Evolutionary conservation across 2,329 filamentous ascomycete species (phyloP), one percentile per base, ranked within the genome.

Genomic region (Lecanicillium sp.): DNA sequence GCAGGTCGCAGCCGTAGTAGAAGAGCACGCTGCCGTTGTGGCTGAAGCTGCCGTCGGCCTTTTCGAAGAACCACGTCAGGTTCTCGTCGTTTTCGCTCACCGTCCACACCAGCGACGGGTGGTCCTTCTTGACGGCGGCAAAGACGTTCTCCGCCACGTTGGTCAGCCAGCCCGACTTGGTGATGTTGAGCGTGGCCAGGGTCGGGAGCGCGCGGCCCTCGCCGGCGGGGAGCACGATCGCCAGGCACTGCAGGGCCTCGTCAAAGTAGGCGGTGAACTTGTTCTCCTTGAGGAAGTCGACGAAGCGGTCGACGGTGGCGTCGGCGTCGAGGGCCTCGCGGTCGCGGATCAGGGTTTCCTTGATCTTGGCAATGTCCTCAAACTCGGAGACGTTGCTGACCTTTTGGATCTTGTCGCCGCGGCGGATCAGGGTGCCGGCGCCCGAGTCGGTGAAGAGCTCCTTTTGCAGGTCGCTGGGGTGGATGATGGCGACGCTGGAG

Each of bases 131-230:
- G 65, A 97, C 87, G 53, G 87, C 86, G 54, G 86, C 81, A 66
- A 97, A 95, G 50, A 97, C 87, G 61, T 97, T 96, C 66, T 97
- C 93, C 24, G 90, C 87, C 27, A 96, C 84, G 62, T 96, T 96
- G 51, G 86, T 93, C 51, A 97, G 72, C 90, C 91, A 97, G 44
- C 90, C 91, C 27, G 89, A 80, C 70, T 95, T 95, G 56, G 90
- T 95, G 61, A 95, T 94, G 53, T 86, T 91, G 59, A 97, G 83
- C 5, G 90, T 95, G 17, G 90, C 86, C 45, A 97, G 78, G 47
- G 91, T 91, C 12, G 90, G 86, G 56, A 93, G 77, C 12, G 81
- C 71, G 30, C 82, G 75, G 32, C 81, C 78, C 38, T 82, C 71
- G 49, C 74, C 72, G 2, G 87, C 81, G 33, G 90, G 88, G 44